phyloP scores from a whole-genome alignment of 1,284 basidiomycete species.

The Ustilago shanxiensis region DNA sequence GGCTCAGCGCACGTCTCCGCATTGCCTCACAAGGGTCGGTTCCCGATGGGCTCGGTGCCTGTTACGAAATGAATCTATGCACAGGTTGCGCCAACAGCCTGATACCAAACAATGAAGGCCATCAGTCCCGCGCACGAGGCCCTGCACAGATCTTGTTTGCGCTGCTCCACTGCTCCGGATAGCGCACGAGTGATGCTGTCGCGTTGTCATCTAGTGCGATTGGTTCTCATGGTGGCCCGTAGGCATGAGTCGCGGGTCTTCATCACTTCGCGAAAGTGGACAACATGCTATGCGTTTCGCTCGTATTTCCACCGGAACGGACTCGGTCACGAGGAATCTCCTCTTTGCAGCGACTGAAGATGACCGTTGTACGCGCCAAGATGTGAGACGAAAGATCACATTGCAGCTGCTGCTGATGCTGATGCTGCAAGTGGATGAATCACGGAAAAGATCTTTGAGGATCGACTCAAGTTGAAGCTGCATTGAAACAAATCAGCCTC shows the following conservation, averaged over 20 bases:
- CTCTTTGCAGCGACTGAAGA: no score
- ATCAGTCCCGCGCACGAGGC: neutral
- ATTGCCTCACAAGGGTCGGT: neutral
- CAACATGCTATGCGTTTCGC: neutral
- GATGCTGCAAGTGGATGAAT: neutral
- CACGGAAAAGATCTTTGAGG: neutral
- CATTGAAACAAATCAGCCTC: neutral
- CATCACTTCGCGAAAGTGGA: neutral
- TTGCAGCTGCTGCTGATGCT: no score
- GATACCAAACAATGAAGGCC: neutral
- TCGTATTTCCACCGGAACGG: neutral
- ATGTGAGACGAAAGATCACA: neutral
- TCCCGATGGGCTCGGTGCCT: neutral
- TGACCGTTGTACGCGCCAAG: neutral
- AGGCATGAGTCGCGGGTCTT: neutral
- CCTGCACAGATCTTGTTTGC: slow-evolving; percentile 1
- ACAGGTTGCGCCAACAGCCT: neutral
- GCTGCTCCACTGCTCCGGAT: no score
- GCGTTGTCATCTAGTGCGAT: neutral
- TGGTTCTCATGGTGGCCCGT: neutral
- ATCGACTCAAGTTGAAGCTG: neutral
- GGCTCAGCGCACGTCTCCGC: neutral
- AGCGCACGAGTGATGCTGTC: neutral
- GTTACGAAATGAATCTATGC: neutral
- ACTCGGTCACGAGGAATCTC: neutral